These are phyloP conservation scores for Arthromyces matolae DNA, from an alignment of 768 basidiomycete species.

Conservation along the genomic window DNA sequence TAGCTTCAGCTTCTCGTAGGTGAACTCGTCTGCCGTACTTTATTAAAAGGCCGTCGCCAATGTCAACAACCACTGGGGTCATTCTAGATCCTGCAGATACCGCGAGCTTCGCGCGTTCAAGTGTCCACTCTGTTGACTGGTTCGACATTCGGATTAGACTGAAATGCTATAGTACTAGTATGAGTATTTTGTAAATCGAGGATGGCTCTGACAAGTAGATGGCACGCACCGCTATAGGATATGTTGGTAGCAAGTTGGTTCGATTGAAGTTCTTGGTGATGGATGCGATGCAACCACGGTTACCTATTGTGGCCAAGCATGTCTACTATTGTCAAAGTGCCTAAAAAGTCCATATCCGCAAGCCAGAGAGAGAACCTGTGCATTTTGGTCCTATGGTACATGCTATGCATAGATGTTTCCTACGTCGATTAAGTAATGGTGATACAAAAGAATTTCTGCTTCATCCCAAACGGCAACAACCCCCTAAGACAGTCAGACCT, in stretches of 20 bases:
- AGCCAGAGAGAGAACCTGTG: background rate
- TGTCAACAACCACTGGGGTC: background rate
- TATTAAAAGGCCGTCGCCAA: background rate
- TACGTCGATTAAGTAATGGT: background rate
- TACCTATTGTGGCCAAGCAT: no score
- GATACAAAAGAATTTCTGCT: no score
- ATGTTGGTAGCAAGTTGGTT: no score
- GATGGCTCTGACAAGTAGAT: no score
- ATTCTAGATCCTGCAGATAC: background rate
- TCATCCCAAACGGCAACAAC: no score
- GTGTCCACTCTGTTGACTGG: background rate
- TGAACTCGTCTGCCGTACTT: background rate
- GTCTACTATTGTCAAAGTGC: background rate
- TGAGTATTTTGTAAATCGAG: no score
- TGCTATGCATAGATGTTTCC: slow-evolving; percentile 2
- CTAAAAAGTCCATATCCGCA: background rate
- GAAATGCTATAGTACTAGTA: no score
- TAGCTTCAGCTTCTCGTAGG: background rate
- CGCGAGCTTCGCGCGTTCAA: background rate
- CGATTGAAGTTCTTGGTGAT: no score
- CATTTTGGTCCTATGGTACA: background rate
- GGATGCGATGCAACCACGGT: no score
- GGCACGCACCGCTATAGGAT: no score
- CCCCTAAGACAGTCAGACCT: no score
- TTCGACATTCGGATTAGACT: no score